A percentile compares a stretch with the other conserved stretches of the same genome.
These are phyloP conservation scores for Rostrohypoxylon terebratum DNA, from an alignment of 495 filamentous ascomycete genomes.

Conservation along the genomic window DNA sequence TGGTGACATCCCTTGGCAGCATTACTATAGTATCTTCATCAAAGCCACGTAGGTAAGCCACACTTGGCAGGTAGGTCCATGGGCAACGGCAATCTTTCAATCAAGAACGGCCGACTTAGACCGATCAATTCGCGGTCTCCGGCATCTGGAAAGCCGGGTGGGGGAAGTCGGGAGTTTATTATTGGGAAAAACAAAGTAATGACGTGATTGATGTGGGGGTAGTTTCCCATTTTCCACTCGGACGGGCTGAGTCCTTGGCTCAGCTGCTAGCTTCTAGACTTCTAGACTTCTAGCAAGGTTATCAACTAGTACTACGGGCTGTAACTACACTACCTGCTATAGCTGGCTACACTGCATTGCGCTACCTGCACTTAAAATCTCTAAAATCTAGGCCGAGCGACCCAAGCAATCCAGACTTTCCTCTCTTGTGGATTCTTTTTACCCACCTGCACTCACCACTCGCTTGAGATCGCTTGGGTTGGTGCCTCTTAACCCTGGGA, in stretches of 20 bases:
- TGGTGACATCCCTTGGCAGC: too few relatives aligned
- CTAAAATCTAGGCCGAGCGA: conserved; percentile 10
- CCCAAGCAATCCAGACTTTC: conserved; percentile 5
- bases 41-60: too few relatives aligned
- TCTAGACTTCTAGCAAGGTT: not conserved
- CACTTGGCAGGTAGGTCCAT: too few relatives aligned
- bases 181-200: conserved; percentile 28
- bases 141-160: conserved; percentile 24
- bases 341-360: too few relatives aligned
- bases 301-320: too few relatives aligned
- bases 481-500: conserved; percentile 2
- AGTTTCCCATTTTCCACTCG: conserved; percentile 11
- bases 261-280: conserved; percentile 15
- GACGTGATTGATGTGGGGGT: conserved; percentile 42
- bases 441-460: conserved; percentile 28
- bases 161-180: conserved; percentile 4
- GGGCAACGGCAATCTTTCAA: not conserved
- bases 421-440: conserved; percentile 16
- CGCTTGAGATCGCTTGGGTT: conserved; percentile 25
- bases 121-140: conserved; percentile 24
- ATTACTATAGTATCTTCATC: too few relatives aligned
- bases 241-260: conserved; percentile 8
- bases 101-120: conserved; percentile 13
- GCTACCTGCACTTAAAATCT: not conserved
- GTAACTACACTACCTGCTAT: conserved; percentile 3